A percentile compares a stretch with the other conserved stretches of the same genome.
Conservation (phyloP, 495 filamentous ascomycete genomes). For the Penicillium robsamsonii region DNA sequence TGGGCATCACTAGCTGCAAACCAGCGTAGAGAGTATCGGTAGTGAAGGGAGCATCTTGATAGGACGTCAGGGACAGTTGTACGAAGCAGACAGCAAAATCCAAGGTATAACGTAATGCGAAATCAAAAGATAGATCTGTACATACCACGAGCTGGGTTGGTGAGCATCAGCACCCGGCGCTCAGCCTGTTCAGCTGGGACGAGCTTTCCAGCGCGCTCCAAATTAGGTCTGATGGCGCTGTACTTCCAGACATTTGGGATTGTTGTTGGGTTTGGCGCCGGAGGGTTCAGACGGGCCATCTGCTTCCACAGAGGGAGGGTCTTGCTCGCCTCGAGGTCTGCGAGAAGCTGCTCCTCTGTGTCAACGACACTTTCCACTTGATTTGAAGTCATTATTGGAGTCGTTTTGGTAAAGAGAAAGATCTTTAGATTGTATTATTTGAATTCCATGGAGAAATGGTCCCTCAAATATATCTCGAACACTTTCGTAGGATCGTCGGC, state of each 20-base stretch:
- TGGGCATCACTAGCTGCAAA: constrained; percentile 50
- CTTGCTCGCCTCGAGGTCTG: constrained; percentile 26
- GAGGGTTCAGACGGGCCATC: constrained; percentile 45
- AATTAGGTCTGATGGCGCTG: constrained; percentile 37
- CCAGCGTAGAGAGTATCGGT: constrained; percentile 54
- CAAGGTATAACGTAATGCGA: not conserved
- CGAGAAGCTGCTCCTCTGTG: constrained; percentile 23
- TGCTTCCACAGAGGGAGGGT: constrained; percentile 43
- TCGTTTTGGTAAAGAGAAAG: not conserved
- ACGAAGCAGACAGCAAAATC: not conserved
- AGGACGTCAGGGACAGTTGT: not conserved
- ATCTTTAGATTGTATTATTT: not conserved
- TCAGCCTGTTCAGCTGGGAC: constrained; percentile 45
- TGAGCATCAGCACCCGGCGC: constrained; percentile 46
- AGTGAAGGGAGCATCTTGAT: constrained; percentile 45
- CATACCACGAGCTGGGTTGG: constrained; percentile 45
- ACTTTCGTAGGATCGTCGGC: not conserved
- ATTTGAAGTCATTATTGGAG: not conserved
- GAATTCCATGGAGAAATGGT: not conserved
- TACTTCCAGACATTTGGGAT: constrained; percentile 44
- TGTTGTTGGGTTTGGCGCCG: constrained; percentile 39
- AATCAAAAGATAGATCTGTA: not conserved
- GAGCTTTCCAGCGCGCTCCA: constrained; percentile 41
- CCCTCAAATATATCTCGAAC: not conserved
- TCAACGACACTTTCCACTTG: constrained; percentile 18